Evolutionary conservation across 2,329 filamentous ascomycete species (phyloP).

Genomic region (Verticillium klebahnii): DNA sequence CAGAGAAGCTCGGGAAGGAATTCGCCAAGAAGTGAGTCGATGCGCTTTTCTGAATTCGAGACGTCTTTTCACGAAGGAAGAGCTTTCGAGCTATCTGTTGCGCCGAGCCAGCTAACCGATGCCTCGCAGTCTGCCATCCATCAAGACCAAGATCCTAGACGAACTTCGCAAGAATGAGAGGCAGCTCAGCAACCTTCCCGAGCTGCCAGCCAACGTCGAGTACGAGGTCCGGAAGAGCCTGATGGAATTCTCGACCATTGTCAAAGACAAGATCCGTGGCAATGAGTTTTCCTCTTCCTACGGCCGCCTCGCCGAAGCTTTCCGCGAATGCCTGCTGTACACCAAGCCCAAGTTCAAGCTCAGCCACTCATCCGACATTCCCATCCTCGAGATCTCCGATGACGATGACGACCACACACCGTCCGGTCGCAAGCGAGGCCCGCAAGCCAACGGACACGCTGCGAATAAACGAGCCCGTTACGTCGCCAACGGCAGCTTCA

Average conservation of each 20-base stretch:
- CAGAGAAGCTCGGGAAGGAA: slow-evolving; percentile 46
- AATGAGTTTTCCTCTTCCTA: slow-evolving; percentile 40
- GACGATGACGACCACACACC: slow-evolving; percentile 25
- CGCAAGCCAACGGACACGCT: background rate
- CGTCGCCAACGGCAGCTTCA: slow-evolving; percentile 8
- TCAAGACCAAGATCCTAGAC: slow-evolving; percentile 46
- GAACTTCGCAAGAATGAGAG: slow-evolving; percentile 47
- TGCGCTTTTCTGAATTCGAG: background rate
- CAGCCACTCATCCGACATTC: slow-evolving; percentile 28
- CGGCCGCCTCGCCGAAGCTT: slow-evolving; percentile 42
- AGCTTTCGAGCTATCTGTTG: too few relatives aligned
- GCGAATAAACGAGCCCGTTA: slow-evolving; percentile 9
- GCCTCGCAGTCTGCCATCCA: slow-evolving; percentile 39
- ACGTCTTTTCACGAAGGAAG: too few relatives aligned
- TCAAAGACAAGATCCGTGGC: slow-evolving; percentile 50
- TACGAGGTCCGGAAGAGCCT: slow-evolving; percentile 59
- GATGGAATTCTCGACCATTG: slow-evolving; percentile 46
- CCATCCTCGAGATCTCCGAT: slow-evolving; percentile 31
- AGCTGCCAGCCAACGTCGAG: slow-evolving; percentile 64
- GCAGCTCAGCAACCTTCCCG: slow-evolving; percentile 56
- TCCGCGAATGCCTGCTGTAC: slow-evolving; percentile 41
- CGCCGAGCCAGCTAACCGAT: background rate
- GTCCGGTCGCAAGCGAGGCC: slow-evolving; percentile 16
- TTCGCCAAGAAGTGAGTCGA: slow-evolving; percentile 44
- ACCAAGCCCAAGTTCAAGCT: slow-evolving; percentile 44